Evolutionary conservation across 768 basidiomycete genomes (phyloP), one percentile per base, ranked within the genome.

Genomic region (Leucosporidium yakuticum): DNA sequence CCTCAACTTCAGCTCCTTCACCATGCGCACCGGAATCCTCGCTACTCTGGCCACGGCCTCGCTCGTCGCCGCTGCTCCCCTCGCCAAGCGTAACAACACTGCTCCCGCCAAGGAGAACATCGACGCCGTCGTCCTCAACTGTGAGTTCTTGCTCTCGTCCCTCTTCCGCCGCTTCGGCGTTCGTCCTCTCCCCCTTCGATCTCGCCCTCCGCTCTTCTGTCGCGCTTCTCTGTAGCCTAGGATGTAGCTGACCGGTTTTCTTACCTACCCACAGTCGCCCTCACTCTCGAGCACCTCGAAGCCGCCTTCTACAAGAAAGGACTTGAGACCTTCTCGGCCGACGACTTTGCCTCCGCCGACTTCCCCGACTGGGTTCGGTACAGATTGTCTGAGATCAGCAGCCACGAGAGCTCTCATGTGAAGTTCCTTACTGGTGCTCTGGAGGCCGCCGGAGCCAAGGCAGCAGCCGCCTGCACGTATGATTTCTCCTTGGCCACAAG

Each of bases 321-420:
- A 68, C 75, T 81, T 21, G 73, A 64, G 29, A 31, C 11, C 71
- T 87, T 85, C 77, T 70, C 71, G 44, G 73, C 78, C 7, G 81
- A 81, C 25, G 86, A 83, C 3, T 84, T 83, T 73, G 47, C 60
- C 34, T 62, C 69, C 12, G 79, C 79, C 60, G 80, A 79, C 19
- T 79, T 75, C 79, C 81, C 60, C 63, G 77, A 56, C 56, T 84
- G 81, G 80, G 83, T 83, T 56, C 80, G 83, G 60, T 81, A 78
- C 2, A 81, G 84, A 21, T 82, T 84, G 70, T 71, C 77, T 27
- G 82, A 88, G 75, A 84, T 88, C 63, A 77, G 77, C 27, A 77
- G 80, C 47, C 86, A 88, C 76, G 85, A 87, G 75, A n/a, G 2
- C 36, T 77, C 78, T 17, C 87, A 88, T 77, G 84, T 85, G 67